Evolutionary conservation across 768 basidiomycete species (phyloP).

Genomic region (Hypsizygus marmoreus): DNA sequence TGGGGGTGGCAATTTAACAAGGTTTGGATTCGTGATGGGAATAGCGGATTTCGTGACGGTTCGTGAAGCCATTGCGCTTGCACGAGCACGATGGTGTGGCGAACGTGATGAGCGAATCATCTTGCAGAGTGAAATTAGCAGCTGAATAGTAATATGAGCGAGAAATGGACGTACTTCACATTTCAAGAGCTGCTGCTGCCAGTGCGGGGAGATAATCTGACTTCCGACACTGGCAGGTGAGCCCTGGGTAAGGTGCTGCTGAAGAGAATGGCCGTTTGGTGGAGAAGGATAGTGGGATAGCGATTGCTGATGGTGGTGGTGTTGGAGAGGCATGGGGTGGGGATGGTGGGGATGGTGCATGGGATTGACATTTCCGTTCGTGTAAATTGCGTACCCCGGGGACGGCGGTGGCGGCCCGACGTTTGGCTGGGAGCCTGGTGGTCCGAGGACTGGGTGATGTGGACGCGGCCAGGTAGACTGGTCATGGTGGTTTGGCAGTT

Average conservation of each 20-base stretch:
- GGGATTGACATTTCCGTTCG: constrained; percentile 63
- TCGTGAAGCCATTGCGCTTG: constrained; percentile 92
- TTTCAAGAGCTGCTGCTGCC: constrained; percentile 93
- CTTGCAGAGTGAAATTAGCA: no score
- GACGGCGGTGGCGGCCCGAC: constrained; percentile 70
- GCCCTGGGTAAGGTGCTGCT: constrained; percentile 58
- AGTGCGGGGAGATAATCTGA: constrained; percentile 78
- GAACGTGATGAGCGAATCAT: constrained; percentile 83
- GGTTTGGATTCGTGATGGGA: constrained; percentile 89
- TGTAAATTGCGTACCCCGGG: constrained; percentile 76
- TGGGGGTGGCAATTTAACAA: constrained; percentile 50
- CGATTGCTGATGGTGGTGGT: constrained; percentile 82
- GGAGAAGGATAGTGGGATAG: constrained; percentile 79
- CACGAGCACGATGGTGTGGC: constrained; percentile 92
- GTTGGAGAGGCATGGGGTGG: constrained; percentile 53
- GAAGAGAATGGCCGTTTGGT: constrained; percentile 65
- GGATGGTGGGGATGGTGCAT: constrained; percentile 64
- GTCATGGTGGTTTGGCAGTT: constrained; percentile 74
- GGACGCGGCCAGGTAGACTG: constrained; percentile 71
- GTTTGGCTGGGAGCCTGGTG: constrained; percentile 52
- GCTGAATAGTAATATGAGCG: constrained; percentile 10
- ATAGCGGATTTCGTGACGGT: constrained; percentile 86
- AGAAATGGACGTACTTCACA: constrained; percentile 70
- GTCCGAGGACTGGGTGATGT: constrained; percentile 54
- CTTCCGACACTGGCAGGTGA: constrained; percentile 57